Conservation (phyloP, 2,329 filamentous ascomycete genomes). For the Nigrospora oryzae region DNA sequence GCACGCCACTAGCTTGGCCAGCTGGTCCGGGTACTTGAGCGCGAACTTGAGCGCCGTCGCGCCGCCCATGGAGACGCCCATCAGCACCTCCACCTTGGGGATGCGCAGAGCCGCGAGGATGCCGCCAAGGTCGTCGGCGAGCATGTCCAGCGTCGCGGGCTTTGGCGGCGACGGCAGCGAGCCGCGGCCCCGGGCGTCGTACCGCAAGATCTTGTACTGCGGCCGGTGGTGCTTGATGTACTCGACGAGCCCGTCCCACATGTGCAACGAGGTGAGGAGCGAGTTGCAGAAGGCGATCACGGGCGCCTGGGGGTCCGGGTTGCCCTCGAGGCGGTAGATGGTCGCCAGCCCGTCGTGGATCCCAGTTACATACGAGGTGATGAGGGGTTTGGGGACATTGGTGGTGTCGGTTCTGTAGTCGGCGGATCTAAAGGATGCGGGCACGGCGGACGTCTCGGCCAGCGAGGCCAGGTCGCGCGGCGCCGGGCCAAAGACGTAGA, state of each 20-base stretch:
- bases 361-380: constrained; percentile 62
- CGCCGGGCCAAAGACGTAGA: constrained; percentile 72
- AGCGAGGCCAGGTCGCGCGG: constrained; percentile 59
- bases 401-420: constrained; percentile 49
- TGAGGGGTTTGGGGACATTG: constrained; percentile 39
- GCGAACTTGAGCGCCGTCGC: constrained; percentile 69
- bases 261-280: constrained; percentile 66
- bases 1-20: constrained; percentile 72
- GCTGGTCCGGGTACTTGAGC: constrained; percentile 71
- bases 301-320: constrained; percentile 55
- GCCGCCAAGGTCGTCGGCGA: constrained; percentile 58
- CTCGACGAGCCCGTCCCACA: constrained; percentile 71
- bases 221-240: constrained; percentile 52
- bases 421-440: constrained; percentile 41
- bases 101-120: constrained; percentile 65
- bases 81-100: constrained; percentile 52
- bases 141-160: constrained; percentile 52
- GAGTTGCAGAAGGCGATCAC: constrained; percentile 73
- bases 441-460: constrained; percentile 33
- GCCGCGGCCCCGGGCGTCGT: constrained; percentile 65
- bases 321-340: constrained; percentile 70
- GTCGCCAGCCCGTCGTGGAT: constrained; percentile 60
- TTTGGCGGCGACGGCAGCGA: constrained; percentile 34
- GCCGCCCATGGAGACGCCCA: constrained; percentile 77
- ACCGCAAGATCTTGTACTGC: constrained; percentile 66